These are phyloP conservation scores for Lachnellula occidentalis DNA, from an alignment of 2,329 filamentous ascomycete species.

Conservation along the genomic window DNA sequence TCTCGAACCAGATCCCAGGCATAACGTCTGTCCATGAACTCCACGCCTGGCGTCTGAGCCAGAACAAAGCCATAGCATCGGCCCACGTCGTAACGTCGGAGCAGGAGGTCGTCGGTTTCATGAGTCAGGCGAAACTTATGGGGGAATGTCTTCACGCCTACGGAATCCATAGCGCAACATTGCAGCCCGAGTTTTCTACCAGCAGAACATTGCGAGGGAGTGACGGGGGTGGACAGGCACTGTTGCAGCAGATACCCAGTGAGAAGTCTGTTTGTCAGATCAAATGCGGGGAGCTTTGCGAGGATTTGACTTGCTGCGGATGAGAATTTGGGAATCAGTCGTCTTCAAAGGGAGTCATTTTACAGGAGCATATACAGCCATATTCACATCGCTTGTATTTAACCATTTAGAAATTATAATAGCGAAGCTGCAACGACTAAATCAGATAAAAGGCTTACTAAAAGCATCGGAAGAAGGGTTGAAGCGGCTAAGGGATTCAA, in stretches of 20 bases:
- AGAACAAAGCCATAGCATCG: conserved; percentile 63
- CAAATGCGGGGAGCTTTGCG: neutral
- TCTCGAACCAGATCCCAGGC: conserved; percentile 51
- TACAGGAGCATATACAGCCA: neutral
- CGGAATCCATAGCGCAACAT: conserved; percentile 64
- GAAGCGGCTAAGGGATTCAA: neutral
- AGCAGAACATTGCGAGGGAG: neutral
- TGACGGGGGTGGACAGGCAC: neutral
- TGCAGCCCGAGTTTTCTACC: conserved; percentile 58
- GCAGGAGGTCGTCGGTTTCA: conserved; percentile 51
- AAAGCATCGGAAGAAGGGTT: conserved; percentile 37
- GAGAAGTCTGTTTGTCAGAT: neutral
- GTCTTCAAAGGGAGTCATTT: neutral
- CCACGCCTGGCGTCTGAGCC: conserved; percentile 68
- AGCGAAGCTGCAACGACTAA: neutral
- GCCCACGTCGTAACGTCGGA: conserved; percentile 62
- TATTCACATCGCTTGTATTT: neutral
- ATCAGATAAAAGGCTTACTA: neutral
- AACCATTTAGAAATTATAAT: neutral
- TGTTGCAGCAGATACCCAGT: neutral
- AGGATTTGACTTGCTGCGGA: neutral
- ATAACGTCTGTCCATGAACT: conserved; percentile 65
- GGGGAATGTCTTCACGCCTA: conserved; percentile 68
- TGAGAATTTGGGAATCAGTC: neutral
- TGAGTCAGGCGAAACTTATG: conserved; percentile 54